Conservation (phyloP, 1,284 basidiomycete species). For the Ceratobasidium sp. region DNA sequence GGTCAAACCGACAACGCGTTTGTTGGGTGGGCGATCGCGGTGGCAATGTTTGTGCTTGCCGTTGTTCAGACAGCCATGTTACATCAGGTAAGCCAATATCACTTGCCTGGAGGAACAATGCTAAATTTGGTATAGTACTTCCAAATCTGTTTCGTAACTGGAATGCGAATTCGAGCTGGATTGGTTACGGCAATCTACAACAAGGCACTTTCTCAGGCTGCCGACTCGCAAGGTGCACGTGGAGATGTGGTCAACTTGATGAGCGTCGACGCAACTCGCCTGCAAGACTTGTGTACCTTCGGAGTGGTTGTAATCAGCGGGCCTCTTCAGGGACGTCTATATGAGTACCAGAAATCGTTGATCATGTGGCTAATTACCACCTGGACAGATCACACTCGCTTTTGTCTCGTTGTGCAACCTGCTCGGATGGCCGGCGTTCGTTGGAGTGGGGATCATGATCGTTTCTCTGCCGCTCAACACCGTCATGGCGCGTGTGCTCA, state of each 20-base stretch:
- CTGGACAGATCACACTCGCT: slow-evolving; percentile 84
- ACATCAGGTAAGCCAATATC: slow-evolving; percentile 74
- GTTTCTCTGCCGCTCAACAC: slow-evolving; percentile 83
- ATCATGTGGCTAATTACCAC: too few relatives aligned
- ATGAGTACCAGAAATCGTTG: too few relatives aligned
- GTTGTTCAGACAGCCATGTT: slow-evolving; percentile 81
- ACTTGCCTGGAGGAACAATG: background rate
- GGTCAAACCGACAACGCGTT: slow-evolving; percentile 44
- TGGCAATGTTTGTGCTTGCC: slow-evolving; percentile 80
- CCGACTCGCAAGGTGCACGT: slow-evolving; percentile 76
- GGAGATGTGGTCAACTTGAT: slow-evolving; percentile 96
- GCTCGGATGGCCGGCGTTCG: slow-evolving; percentile 90
- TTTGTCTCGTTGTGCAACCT: slow-evolving; percentile 89
- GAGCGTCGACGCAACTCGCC: slow-evolving; percentile 82
- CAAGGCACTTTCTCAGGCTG: slow-evolving; percentile 85
- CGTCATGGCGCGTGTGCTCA: slow-evolving; percentile 74
- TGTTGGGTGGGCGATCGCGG: slow-evolving; percentile 77
- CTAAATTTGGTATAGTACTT: slow-evolving; percentile 66
- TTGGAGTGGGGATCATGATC: slow-evolving; percentile 92
- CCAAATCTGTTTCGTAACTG: slow-evolving; percentile 79
- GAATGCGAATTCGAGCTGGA: slow-evolving; percentile 91
- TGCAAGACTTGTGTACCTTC: slow-evolving; percentile 88
- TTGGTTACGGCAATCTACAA: slow-evolving; percentile 85
- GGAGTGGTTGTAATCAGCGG: slow-evolving; percentile 73
- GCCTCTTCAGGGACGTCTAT: slow-evolving; percentile 70